Percentiles rank a stretch among this genome's conserved stretches.
Evolutionary conservation across 495 filamentous ascomycete genomes (phyloP).

Genomic region (Podospora comata): DNA sequence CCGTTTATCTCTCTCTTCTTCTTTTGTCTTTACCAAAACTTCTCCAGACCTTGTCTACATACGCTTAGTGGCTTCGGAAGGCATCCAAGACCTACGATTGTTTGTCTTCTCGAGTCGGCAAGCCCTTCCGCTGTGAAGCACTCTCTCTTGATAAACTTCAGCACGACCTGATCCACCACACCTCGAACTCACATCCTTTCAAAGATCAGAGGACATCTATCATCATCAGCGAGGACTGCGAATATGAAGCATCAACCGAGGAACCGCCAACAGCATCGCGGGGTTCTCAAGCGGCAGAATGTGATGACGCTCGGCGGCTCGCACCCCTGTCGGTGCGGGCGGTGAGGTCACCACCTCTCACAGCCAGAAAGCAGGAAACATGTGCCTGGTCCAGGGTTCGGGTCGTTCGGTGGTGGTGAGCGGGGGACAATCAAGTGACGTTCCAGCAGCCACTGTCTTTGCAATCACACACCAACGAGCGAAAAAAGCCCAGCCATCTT

Average conservation of each 20-base stretch:
- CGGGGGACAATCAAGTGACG: slow-evolving; percentile 6
- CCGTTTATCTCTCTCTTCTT: background rate
- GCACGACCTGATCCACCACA: background rate
- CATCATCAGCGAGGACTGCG: too few species aligned
- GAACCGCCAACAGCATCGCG: background rate
- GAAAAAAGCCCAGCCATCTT: background rate
- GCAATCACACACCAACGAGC: background rate
- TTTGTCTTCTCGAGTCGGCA: background rate
- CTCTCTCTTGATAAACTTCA: background rate
- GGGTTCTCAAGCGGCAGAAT: background rate
- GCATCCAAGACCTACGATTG: too few species aligned
- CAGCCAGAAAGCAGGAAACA: background rate
- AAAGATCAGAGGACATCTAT: background rate
- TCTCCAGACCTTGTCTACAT: background rate
- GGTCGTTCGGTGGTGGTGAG: background rate
- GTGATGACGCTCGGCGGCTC: background rate
- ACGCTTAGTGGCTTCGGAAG: too few species aligned
- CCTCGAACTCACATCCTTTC: background rate
- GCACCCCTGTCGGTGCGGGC: background rate
- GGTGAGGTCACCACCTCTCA: slow-evolving; percentile 15
- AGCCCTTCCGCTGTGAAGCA: background rate
- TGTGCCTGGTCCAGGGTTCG: background rate
- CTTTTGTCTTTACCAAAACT: background rate
- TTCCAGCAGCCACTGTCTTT: slow-evolving; percentile 9
- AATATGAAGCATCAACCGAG: too few species aligned